Evolutionary conservation across 169 alveolate genomes (phyloP), one percentile per base, ranked within the genome.

Genomic region (Plasmodium berghei): DNA sequence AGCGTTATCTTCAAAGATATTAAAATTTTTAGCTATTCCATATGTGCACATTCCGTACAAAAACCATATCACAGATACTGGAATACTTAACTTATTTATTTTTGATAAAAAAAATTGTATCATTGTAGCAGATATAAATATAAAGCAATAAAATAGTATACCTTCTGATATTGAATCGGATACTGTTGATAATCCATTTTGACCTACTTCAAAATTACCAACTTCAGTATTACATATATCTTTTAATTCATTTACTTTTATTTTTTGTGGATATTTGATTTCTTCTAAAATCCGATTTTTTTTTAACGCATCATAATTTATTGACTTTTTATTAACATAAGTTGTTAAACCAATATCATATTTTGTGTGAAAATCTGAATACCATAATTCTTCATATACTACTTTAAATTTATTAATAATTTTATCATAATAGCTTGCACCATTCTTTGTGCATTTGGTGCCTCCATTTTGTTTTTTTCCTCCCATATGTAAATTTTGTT

Each of bases 1-100:
- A 20, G 95, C 48, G 22, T 85, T 87, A 10, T 67, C 86, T 34
- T 67, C 87, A 49, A 85, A 52, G 69, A 83, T 72, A 28, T 93
- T 92, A 3, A 93, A 67, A 49, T 75, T 69, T 64, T 86, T 73
- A 14, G 94, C 80, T 54, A 94, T 73, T 6, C 75, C 93, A 71
- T 93, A 94, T 6, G 91, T 89, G 12, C 88, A 62, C 96, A 93
- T 93, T 61, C 96, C 96, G 67, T 75, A 93, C 71, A 94, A 63
- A 73, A 94, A 94, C 77, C 95, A 90, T 10, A 89, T 89, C 28
- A 94, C 93, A 0, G 96, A 94, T 3, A 94, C 93, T 9, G 96
- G 96, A 18, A 93, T 93, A 69, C 66, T 93, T 46, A 73, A 48
- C n/a, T 85, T 90, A 67, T 93, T 75, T 22, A 94, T 71, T 92